Evolutionary conservation across 176 grass and related monocot genomes (phyloP), one percentile per base, ranked within the genome.

Genomic region (Carex myosuroides): DNA sequence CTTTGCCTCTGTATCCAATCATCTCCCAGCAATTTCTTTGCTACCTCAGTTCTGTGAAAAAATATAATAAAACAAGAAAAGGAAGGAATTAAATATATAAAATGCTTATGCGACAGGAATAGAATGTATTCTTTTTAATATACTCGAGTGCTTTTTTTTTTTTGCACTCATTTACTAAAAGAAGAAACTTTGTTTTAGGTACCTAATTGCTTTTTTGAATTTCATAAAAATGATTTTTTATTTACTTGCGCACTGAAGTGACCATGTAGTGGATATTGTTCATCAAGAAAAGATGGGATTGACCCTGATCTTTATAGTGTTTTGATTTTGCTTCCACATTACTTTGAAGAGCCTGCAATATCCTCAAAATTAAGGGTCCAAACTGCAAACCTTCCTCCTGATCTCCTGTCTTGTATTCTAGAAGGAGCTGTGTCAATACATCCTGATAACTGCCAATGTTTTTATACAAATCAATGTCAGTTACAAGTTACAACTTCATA

Each of bases 251-350:
- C 56, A 96, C 72, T 50, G 85, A 91, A 65, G 42, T 96, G 63
- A 90, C 71, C 60, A 96, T 91, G 84, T 96, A 93, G 64, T 89
- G 87, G 72, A 89, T 87, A 22, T 96, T 95, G 78, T 95, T 95
- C 93, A 95, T 92, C 62, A 95, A 52, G 81, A 95, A 95, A 39
- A 96, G 12, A 61, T 91, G 42, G 18, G 73, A 73, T 32, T 87
- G 73, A 82, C 85, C 67, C 39, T 13, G 75, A 87, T 93, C 89
- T 79, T 86, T 85, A 33, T 73, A 89, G 29, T 88, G 83, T 30
- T 93, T 91, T 18, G 91, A 86, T 80, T 93, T 96, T 35, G 18
- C 32, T 59, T 91, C 89, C 29, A 93, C 50, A 50, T 96, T 96
- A 53, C 50, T 89, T 85, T 91, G 89, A 54, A 96, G 77, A 70